Evolutionary conservation across 2,329 filamentous ascomycete genomes (phyloP).

Genomic region (Aspergillus costaricaensis): DNA sequence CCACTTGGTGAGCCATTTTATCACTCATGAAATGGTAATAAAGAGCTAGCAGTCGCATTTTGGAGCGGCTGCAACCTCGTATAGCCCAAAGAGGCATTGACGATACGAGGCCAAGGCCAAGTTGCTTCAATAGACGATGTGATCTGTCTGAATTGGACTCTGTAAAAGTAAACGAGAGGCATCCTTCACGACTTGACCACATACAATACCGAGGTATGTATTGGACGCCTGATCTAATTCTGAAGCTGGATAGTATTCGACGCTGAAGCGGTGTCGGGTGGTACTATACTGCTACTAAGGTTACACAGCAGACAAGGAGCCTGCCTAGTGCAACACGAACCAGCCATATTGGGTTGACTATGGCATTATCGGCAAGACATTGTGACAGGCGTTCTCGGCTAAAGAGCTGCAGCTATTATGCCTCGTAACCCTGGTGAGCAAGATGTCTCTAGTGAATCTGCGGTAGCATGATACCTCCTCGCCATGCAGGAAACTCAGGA

Average conservation of each 20-base stretch:
- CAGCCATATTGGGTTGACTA: neutral
- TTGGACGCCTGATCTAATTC: neutral
- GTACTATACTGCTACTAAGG: neutral
- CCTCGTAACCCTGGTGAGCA: no score
- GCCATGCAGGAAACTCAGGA: no score
- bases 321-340: neutral
- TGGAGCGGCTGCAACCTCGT: neutral
- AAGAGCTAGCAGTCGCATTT: no score
- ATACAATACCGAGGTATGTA: neutral
- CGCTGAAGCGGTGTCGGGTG: neutral
- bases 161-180: neutral
- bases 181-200: neutral
- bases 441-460: no score
- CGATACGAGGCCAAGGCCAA: neutral
- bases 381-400: neutral
- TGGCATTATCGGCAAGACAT: neutral
- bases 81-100: neutral
- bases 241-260: neutral
- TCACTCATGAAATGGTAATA: neutral
- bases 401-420: no score
- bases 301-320: neutral
- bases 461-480: no score
- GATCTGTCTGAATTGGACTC: neutral
- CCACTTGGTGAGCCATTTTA: neutral
- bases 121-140: neutral